Conservation (phyloP, 2,329 filamentous ascomycete genomes). For the Aureobasidium pullulans region DNA sequence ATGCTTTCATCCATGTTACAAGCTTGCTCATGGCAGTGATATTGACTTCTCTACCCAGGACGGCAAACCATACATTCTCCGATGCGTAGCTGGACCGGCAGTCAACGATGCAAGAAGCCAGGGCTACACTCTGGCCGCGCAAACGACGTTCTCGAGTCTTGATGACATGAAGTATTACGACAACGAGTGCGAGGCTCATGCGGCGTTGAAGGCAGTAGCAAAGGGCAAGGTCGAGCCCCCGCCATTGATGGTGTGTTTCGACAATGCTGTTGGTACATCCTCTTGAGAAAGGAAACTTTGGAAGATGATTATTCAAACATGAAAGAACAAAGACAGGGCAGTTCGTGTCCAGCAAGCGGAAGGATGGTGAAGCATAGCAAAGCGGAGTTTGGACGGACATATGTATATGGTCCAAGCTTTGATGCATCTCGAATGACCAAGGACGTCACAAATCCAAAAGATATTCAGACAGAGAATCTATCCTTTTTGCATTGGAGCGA, state of each 20-base stretch:
- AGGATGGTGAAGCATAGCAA: too few relatives aligned
- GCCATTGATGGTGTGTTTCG: constrained; percentile 15
- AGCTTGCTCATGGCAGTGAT: background rate
- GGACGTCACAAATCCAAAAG: background rate
- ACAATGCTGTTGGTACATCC: background rate
- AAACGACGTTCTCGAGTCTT: constrained; percentile 55
- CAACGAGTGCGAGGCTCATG: constrained; percentile 49
- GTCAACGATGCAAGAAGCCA: constrained; percentile 53
- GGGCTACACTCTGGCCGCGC: constrained; percentile 58
- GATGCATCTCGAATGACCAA: background rate
- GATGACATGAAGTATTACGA: constrained; percentile 69
- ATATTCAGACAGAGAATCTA: background rate
- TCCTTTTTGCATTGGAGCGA: background rate
- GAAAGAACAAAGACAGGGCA: background rate
- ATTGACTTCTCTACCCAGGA: constrained; percentile 41
- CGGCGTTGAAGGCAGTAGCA: constrained; percentile 39
- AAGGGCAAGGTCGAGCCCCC: constrained; percentile 19
- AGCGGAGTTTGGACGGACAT: background rate
- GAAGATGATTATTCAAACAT: background rate
- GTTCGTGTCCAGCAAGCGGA: too few relatives aligned
- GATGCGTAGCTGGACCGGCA: constrained; percentile 47
- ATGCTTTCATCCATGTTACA: background rate
- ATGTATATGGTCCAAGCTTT: background rate
- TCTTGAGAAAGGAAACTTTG: background rate
- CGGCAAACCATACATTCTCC: constrained; percentile 62